phyloP scores from a whole-genome alignment of 2,329 filamentous ascomycete species.

The Colletotrichum echinochloae region DNA sequence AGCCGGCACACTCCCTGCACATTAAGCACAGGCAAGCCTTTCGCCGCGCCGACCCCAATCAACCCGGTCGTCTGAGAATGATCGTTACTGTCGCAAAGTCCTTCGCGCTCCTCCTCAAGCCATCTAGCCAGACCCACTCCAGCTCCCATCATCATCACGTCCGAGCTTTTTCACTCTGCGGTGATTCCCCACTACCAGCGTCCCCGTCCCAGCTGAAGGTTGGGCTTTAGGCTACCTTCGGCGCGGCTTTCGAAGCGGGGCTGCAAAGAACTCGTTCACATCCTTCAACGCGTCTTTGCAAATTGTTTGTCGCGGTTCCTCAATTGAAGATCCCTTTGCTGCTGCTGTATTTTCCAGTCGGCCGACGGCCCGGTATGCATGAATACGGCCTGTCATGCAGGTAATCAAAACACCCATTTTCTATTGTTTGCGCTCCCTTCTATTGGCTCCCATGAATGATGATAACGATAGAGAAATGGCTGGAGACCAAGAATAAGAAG shows the following conservation, averaged over 20 bases:
- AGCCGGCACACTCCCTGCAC: conserved; percentile 35
- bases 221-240: conserved; percentile 2
- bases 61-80: conserved; percentile 10
- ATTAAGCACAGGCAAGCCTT: conserved; percentile 10
- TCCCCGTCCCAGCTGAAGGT: conserved; percentile 6
- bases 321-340: conserved; percentile 7
- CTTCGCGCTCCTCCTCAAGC: background rate
- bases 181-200: background rate
- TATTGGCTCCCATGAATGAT: conserved; percentile 51
- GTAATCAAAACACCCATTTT: conserved; percentile 36
- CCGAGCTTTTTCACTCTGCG: conserved; percentile 20
- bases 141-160: conserved; percentile 26
- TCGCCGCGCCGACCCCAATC: conserved; percentile 25
- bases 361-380: conserved; percentile 30
- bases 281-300: conserved; percentile 34
- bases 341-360: conserved; percentile 16
- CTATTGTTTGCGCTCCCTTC: conserved; percentile 30
- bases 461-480: conserved; percentile 53
- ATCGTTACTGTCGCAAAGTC: conserved; percentile 18
- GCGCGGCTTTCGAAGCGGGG: background rate
- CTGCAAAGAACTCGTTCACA: conserved; percentile 32
- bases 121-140: conserved; percentile 17
- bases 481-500: conserved; percentile 46
- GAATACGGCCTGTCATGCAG: conserved; percentile 36
- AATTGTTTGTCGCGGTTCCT: conserved; percentile 28